A percentile compares a stretch with the other conserved stretches of the same genome.
Conservation (phyloP, 2,329 filamentous ascomycete species). For the Penicillium italicum region DNA sequence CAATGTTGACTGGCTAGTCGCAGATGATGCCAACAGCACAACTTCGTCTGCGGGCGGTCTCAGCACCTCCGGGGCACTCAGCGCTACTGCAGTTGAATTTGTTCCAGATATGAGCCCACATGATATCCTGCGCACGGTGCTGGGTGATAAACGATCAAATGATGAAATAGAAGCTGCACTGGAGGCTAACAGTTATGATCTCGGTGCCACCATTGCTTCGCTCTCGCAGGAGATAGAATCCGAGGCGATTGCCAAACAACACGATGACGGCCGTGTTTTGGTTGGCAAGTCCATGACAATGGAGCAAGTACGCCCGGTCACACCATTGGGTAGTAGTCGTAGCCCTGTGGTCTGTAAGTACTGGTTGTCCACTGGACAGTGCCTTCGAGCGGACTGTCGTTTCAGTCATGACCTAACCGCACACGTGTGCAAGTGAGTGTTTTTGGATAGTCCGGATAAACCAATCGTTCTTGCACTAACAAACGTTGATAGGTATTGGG, state of each 20-base stretch:
- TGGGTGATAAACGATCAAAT: conserved; percentile 83
- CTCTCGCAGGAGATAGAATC: conserved; percentile 72
- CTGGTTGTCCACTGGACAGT: conserved; percentile 92
- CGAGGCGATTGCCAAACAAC: conserved; percentile 48
- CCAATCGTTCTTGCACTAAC: conserved; percentile 23
- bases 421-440: conserved; percentile 92
- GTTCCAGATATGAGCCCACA: conserved; percentile 92
- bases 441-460: not conserved
- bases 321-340: conserved; percentile 72
- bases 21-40: conserved; percentile 77
- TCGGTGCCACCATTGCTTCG: conserved; percentile 84
- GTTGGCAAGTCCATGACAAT: conserved; percentile 88
- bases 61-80: conserved; percentile 64
- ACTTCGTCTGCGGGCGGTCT: conserved; percentile 73
- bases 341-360: conserved; percentile 95
- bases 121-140: conserved; percentile 92
- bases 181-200: conserved; percentile 83
- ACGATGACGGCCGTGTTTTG: conserved; percentile 63
- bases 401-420: conserved; percentile 96
- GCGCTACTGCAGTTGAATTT: conserved; percentile 80
- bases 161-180: conserved; percentile 93
- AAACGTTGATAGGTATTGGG: conserved; percentile 69
- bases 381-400: conserved; percentile 88
- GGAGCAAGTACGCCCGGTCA: conserved; percentile 66
- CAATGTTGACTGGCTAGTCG: conserved; percentile 93